Percentiles rank a stretch among this genome's conserved stretches.
Conservation (phyloP, 1,284 basidiomycete genomes). For the Stereum hirsutum region DNA sequence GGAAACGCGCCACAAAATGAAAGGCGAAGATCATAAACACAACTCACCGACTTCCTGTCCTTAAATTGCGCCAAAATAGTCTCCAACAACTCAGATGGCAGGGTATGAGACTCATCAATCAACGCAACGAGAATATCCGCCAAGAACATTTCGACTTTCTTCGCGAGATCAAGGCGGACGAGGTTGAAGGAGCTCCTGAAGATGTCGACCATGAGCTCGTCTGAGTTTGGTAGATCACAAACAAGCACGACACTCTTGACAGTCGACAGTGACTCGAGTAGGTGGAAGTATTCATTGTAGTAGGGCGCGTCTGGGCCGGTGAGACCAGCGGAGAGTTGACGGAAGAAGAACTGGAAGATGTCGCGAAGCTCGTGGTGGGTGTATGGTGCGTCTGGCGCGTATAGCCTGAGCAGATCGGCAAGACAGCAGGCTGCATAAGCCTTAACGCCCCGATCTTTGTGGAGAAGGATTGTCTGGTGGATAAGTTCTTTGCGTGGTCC, state of each 20-base stretch:
- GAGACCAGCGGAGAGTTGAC: constrained; percentile 72
- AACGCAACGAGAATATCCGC: constrained; percentile 85
- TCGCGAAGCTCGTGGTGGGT: constrained; percentile 82
- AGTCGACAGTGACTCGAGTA: constrained; percentile 86
- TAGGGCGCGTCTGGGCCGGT: constrained; percentile 66
- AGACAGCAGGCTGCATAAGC: constrained; percentile 92
- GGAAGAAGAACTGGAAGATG: constrained; percentile 92
- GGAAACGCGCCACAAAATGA: too few relatives aligned
- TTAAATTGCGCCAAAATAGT: constrained; percentile 81
- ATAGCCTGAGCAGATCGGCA: constrained; percentile 87
- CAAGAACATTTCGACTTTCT: constrained; percentile 85
- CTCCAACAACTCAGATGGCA: constrained; percentile 78
- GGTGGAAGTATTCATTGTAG: constrained; percentile 86
- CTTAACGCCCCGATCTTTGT: constrained; percentile 93
- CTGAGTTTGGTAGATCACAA: constrained; percentile 82
- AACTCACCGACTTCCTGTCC: constrained; percentile 59
- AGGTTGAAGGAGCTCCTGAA: constrained; percentile 81
- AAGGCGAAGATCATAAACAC: too few relatives aligned
- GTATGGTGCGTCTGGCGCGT: constrained; percentile 96
- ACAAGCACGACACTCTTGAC: constrained; percentile 94
- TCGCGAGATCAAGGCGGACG: constrained; percentile 74
- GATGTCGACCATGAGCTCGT: constrained; percentile 78
- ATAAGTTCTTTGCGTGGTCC: constrained; percentile 76
- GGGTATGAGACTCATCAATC: constrained; percentile 74
- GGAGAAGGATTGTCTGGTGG: constrained; percentile 72